Conservation (phyloP, 352 stramenopile genomes). For the Phytophthora uliginosa region DNA sequence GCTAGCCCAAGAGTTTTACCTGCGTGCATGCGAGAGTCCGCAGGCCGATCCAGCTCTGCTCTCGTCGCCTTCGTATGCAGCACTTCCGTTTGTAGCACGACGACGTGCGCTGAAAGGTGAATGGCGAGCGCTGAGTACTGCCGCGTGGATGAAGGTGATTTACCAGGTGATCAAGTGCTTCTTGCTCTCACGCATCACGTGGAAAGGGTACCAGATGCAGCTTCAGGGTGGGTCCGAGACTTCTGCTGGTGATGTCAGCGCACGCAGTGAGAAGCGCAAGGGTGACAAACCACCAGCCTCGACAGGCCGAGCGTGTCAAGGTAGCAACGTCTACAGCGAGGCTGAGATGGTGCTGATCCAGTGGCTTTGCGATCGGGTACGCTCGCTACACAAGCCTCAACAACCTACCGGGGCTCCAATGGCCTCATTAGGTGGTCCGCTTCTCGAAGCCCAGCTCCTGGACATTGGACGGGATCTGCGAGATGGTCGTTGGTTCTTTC, state of each 20-base stretch:
- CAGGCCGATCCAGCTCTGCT: conserved; percentile 59
- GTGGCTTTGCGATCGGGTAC: conserved; percentile 90
- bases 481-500: conserved; percentile 86
- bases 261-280: conserved; percentile 26
- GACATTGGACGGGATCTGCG: conserved; percentile 72
- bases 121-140: conserved; percentile 55
- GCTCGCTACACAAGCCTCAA: conserved; percentile 16
- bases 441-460: conserved; percentile 47
- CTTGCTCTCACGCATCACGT: conserved; percentile 90
- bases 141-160: conserved; percentile 90
- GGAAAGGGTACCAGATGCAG: conserved; percentile 76
- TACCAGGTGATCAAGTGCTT: conserved; percentile 96
- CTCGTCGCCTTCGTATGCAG: conserved; percentile 43
- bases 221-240: conserved; percentile 12
- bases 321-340: conserved; percentile 94
- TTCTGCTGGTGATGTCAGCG: conserved; percentile 9
- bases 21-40: conserved; percentile 80
- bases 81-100: conserved; percentile 66
- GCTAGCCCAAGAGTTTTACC: conserved; percentile 82
- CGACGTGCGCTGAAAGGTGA: conserved; percentile 65
- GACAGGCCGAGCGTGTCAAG: conserved; percentile 45
- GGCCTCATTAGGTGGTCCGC: conserved; percentile 3
- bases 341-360: conserved; percentile 93
- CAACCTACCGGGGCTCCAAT: neutral
- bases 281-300: conserved; percentile 12